Percentiles rank a stretch among this genome's conserved stretches.
Conservation (phyloP, 768 basidiomycete species). For the Steccherinum ochraceum region DNA sequence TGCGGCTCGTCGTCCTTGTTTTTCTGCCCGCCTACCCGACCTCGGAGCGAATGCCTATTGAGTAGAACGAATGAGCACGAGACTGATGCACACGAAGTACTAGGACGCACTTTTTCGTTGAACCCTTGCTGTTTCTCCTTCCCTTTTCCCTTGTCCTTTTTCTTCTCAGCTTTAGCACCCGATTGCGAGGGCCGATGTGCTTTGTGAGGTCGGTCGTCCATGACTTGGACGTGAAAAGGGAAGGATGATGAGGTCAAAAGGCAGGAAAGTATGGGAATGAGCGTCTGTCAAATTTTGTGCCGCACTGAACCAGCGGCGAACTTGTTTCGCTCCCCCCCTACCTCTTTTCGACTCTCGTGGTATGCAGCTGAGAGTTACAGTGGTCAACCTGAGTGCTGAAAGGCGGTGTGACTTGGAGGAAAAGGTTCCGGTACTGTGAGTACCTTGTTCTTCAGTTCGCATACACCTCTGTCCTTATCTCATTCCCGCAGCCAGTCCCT, state of each 20-base stretch:
- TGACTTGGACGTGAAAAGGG: conserved; percentile 15
- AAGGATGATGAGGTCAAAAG: not conserved
- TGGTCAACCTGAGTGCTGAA: too few species aligned
- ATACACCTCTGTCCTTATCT: too few species aligned
- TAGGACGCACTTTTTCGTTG: conserved; percentile 76
- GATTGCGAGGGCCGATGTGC: conserved; percentile 71
- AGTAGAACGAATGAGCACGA: conserved; percentile 4
- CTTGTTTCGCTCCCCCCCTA: too few species aligned
- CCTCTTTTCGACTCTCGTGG: too few species aligned
- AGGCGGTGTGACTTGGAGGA: too few species aligned
- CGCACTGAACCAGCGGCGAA: too few species aligned
- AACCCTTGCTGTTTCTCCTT: conserved; percentile 70
- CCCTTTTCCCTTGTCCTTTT: conserved; percentile 54
- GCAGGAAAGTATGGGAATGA: too few species aligned
- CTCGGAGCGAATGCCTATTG: conserved; percentile 84
- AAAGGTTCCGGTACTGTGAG: too few species aligned
- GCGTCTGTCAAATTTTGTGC: not conserved
- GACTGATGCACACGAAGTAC: not conserved
- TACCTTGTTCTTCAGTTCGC: too few species aligned
- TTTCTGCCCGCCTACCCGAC: conserved; percentile 85
- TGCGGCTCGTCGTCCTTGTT: conserved; percentile 83
- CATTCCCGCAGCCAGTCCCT: too few species aligned
- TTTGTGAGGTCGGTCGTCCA: conserved; percentile 80
- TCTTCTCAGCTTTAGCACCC: conserved; percentile 72
- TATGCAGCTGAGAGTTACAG: too few species aligned